Base-by-base conservation (phyloP, 192 early-diverging fungal genomes). In the Podochytrium sp. region DNA sequence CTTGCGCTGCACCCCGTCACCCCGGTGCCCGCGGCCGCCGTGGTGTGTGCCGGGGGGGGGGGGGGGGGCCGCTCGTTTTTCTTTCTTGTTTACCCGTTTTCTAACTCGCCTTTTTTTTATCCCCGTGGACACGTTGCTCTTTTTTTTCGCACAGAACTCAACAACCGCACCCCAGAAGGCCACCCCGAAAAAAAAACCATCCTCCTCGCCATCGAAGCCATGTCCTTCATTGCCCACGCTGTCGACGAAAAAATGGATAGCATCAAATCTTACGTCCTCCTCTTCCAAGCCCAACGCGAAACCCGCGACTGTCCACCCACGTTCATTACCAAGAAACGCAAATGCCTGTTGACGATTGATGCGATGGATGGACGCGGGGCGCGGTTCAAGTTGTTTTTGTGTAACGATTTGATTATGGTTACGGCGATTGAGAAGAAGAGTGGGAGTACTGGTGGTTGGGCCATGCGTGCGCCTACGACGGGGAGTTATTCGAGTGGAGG, bases 201-300 rank as follows among this genome's bases (percentile, higher is more conserved):
- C 25, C 51, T 67, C 34, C 53, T 50, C 7, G 87, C 87, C 0
- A 74, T 61, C 37, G 76, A 82, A 47, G 61, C 83, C 30, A 82
- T 88, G 79, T 50, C 30, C 6, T 58, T 51, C 25, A 75, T 88
- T 35, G 86, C 86, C 7, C 53, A 68, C 18, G 49, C 67, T 32
- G 86, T 88, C 30, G 85, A 89, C 65, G 79, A 88, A 40, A 83
- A 82, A 65, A 88, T 89, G 75, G 71, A 78, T 7, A 67, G 76
- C 42, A 87, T 84, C 61, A 81, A 83, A 63, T 79, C 82, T 37
- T 56, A 67, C 1, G 78, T 80, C 10, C 77, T 78, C 0, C 75
- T 89, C 18, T 89, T 89, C 66, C 73, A 84, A 25, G 86, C 84
- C 4, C 81, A 80, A 41, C 76, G 81, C 37, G 76, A 79, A 37